Base-by-base conservation (phyloP, 495 filamentous ascomycete species). In the Durotheca rogersii region DNA sequence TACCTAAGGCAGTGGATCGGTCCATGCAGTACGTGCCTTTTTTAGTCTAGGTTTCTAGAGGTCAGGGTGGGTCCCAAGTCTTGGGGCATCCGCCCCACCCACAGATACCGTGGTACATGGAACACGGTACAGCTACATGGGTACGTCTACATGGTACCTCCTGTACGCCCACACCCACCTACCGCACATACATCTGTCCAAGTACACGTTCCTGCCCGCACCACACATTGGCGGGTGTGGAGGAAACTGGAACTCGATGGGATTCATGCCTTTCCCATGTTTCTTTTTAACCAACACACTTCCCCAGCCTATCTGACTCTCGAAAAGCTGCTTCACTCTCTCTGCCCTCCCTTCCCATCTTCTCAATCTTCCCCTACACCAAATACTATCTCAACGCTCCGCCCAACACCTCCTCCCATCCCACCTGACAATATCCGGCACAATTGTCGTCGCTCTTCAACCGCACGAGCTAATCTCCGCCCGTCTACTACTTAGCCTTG, bases 211-310 rank as follows among this genome's bases (percentile, higher is more conserved):
- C 30, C 30, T 53, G 44, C 16, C 23, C 34, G 21, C 33, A 27
- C n/a, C 30, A 40, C 41, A 45, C 44, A 42, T 45, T 31, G 41
- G 33, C 34, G 41, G 51, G 41, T 54, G 40, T 53, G 47, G 44
- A 37, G 33, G 56, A 48, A 60, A 53, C 51, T 50, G 47, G 58
- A 47, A 50, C 42, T 55, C 42, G 53, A 65, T 65, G 58, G 61
- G 61, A 65, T 62, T 65, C 51, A 46, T 60, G 43, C 48, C 59
- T 65, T 65, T 65, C 62, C 62, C 62, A 65, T 65, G 50, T 58
- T 64, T 50, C 51, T 62, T 62, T 60, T 62, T 60, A 65, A 65
- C 47, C 56, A 53, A 58, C 48, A 48, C 43, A 48, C 45, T 55
- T 58, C 50, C n/a, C 48, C 44, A 34, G 48, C 42, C 45, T 51